Conservation (phyloP, 164 flowering plant genomes). For the Cinnamomum chago region DNA sequence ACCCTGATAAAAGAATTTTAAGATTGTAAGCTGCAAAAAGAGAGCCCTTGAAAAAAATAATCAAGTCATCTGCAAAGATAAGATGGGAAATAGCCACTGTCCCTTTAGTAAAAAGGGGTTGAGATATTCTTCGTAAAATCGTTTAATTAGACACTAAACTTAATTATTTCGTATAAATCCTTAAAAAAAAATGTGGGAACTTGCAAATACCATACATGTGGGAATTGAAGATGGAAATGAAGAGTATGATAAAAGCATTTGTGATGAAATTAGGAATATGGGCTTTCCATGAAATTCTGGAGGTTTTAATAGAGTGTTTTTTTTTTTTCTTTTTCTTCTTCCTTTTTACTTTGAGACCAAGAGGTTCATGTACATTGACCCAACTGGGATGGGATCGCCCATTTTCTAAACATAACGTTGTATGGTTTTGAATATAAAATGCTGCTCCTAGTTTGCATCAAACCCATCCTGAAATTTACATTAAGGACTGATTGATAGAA, state of each 20-base stretch:
- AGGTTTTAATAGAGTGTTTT: conserved; percentile 1
- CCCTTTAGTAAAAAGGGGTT: neutral
- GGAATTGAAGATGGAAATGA: neutral
- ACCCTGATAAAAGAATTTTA: too few species aligned
- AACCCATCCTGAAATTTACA: neutral
- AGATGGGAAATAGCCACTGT: neutral
- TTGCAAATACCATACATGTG: conserved; percentile 41
- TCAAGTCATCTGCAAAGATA: neutral
- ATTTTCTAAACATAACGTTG: neutral
- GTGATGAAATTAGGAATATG: neutral
- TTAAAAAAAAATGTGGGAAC: conserved; percentile 34
- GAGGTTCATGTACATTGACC: conserved; percentile 22
- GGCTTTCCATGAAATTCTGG: conserved; percentile 4
- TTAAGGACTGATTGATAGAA: neutral
- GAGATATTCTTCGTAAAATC: neutral
- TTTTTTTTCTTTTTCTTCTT: neutral
- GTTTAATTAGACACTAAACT: too few species aligned
- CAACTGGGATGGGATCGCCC: conserved; percentile 5
- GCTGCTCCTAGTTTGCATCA: neutral
- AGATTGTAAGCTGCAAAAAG: neutral
- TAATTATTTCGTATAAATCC: too few species aligned
- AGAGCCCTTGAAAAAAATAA: neutral
- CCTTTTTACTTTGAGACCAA: neutral
- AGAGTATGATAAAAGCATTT: neutral
- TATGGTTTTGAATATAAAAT: neutral